Evolutionary conservation across 306 rosid genomes (phyloP), one percentile per base, ranked within the genome.

Genomic region (Morella rubra): DNA sequence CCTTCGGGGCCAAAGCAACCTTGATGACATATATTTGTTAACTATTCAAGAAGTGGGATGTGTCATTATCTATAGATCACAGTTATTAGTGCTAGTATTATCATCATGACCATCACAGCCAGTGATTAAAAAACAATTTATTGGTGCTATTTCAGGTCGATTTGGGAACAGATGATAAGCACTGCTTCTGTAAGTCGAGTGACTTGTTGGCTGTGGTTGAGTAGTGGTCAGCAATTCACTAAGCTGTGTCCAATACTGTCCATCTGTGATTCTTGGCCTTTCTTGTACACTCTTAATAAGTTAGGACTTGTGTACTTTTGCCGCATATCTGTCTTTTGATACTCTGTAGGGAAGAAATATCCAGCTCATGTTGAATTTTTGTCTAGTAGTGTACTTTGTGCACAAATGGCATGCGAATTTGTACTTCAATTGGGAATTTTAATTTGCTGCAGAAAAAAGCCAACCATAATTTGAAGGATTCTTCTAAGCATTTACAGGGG

Each of bases 121-220:
- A 42, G 19, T 5, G 67, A 71, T 24, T 10, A 46, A 76, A 40
- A 24, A 8, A 56, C 37, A 44, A 5, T 41, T 67, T 46, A 0
- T 16, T 32, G 50, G 71, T 58, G 82, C 7, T 7, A 62, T 68
- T 42, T 82, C 93, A 95, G 99, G 99, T 95, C 87, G 97, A 95
- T 84, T 83, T 95, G 88, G 99, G 99, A 56, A 77, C 85, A 27
- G 91, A 88, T 70, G 85, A 79, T 40, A 91, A 86, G 81, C 97
- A 90, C 73, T 90, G 95, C 86, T 95, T 95, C 89, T 88, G 93
- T 76, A 95, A 87, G 83, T 88, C 89, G 66, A 85, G 93, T 66
- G 99, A 95, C 56, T 82, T 95, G 37, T 74, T 92, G 83, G 98
- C 99, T 2, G 87, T 87, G 69, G 97, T 95, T 44, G 97, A 95